These are phyloP conservation scores for Warburgia ugandensis DNA, from an alignment of 164 flowering plant genomes.

Conservation along the genomic window DNA sequence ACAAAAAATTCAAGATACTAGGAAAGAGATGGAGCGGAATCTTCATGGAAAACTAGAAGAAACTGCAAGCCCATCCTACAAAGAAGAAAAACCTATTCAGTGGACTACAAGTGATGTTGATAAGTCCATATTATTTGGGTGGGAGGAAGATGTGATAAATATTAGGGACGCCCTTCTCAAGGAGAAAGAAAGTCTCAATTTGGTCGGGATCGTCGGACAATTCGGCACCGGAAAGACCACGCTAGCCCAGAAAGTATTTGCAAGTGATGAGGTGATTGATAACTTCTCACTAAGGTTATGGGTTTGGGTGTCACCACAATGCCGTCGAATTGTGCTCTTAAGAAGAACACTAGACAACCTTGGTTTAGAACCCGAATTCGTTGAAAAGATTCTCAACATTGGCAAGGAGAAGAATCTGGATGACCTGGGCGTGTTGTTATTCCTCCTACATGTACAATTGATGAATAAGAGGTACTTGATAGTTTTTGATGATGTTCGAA, in stretches of 20 bases:
- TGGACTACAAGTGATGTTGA: neutral
- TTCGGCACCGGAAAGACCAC: slow-evolving; percentile 10
- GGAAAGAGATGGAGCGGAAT: neutral
- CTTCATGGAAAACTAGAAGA: neutral
- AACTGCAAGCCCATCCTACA: too few species aligned
- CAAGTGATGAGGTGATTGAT: too few species aligned
- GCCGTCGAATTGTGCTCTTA: too few species aligned
- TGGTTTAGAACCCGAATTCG: too few species aligned
- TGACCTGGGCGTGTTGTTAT: slow-evolving; percentile 3
- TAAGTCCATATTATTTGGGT: slow-evolving; percentile 1
- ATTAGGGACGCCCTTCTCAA: neutral
- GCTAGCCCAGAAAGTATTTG: too few species aligned
- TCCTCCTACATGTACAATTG: slow-evolving; percentile 7
- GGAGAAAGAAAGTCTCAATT: neutral
- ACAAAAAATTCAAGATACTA: neutral
- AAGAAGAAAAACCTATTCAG: neutral
- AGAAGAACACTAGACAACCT: too few species aligned
- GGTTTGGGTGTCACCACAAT: too few species aligned
- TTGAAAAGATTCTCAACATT: neutral
- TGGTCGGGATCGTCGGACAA: slow-evolving; percentile 8
- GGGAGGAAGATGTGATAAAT: neutral
- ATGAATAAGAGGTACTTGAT: slow-evolving; percentile 12
- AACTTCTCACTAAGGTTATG: too few species aligned
- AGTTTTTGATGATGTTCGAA: slow-evolving; percentile 5
- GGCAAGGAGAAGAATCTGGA: neutral